Evolutionary conservation across 2,329 filamentous ascomycete genomes (phyloP).

Genomic region (Pyricularia pennisetigena): DNA sequence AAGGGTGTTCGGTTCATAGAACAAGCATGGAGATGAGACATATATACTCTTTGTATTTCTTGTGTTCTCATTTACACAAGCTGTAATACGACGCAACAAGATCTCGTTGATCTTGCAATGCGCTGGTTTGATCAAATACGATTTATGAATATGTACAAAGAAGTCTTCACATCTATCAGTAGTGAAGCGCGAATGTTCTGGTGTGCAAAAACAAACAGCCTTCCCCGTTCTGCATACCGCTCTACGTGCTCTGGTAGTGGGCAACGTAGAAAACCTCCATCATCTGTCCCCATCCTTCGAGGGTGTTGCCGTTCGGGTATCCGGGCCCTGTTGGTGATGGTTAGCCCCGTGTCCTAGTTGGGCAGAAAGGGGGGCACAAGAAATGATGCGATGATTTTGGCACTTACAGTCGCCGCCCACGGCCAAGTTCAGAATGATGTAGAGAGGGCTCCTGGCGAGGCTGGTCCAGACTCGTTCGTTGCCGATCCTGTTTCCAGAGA

Average conservation of each 20-base stretch:
- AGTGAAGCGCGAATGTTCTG: not conserved
- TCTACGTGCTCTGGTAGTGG: constrained; percentile 11
- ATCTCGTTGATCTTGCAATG: not conserved
- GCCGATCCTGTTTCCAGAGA: constrained; percentile 31
- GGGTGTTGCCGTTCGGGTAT: constrained; percentile 23
- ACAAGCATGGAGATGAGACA: too few relatives aligned
- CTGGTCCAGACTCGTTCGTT: constrained; percentile 32
- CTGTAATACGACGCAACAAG: not conserved
- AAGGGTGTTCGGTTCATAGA: too few relatives aligned
- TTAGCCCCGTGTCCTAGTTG: not conserved
- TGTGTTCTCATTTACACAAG: not conserved
- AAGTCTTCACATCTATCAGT: not conserved
- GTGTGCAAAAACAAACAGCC: not conserved
- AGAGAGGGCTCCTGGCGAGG: constrained; percentile 36
- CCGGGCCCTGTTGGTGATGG: constrained; percentile 26
- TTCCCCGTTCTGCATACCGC: not conserved
- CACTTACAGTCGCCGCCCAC: constrained; percentile 40
- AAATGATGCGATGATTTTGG: not conserved
- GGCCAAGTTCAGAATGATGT: constrained; percentile 41
- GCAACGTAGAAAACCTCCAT: constrained; percentile 19
- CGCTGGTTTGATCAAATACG: not conserved
- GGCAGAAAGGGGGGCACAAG: not conserved
- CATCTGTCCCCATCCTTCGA: constrained; percentile 15
- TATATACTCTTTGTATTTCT: not conserved
- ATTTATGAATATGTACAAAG: not conserved